Evolutionary conservation across 345 rosid species (phyloP).

Genomic region (Noccaea caerulescens): DNA sequence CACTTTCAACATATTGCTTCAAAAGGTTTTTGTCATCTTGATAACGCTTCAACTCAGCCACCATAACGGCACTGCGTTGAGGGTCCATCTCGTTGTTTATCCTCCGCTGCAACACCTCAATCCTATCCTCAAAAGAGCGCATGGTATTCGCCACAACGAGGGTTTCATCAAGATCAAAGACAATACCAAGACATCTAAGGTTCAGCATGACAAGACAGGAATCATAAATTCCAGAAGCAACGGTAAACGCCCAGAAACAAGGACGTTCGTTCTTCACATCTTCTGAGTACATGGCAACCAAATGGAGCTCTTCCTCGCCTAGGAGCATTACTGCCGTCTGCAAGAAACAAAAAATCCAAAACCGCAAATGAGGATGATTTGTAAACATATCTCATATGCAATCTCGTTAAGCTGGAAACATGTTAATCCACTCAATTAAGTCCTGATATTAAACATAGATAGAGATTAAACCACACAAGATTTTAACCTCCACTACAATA

Average conservation of each 20-base stretch:
- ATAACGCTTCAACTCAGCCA: conserved; percentile 83
- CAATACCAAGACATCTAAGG: conserved; percentile 94
- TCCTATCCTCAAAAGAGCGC: conserved; percentile 95
- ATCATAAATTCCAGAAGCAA: conserved; percentile 70
- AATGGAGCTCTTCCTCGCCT: conserved; percentile 87
- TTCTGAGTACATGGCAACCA: conserved; percentile 87
- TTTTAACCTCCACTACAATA: not conserved
- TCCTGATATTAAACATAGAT: not conserved
- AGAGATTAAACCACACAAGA: conserved; percentile 9
- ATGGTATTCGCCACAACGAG: conserved; percentile 94
- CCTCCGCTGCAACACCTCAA: conserved; percentile 78
- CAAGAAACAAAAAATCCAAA: conserved; percentile 34
- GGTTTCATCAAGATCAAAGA: conserved; percentile 98
- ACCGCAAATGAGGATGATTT: not conserved
- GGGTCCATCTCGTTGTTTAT: conserved; percentile 72
- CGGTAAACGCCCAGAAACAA: conserved; percentile 90
- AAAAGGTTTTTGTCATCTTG: conserved; percentile 89
- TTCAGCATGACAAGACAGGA: conserved; percentile 90
- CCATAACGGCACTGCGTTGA: conserved; percentile 74
- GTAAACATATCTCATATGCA: conserved; percentile 10
- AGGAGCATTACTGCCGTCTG: conserved; percentile 90
- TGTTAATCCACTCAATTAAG: conserved; percentile 10
- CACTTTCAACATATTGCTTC: conserved; percentile 91
- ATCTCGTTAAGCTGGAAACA: conserved; percentile 13
- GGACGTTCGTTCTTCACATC: conserved; percentile 56